Evolutionary conservation across 139 green algal species (phyloP).

Genomic region (Chlamydomonas incerta): DNA sequence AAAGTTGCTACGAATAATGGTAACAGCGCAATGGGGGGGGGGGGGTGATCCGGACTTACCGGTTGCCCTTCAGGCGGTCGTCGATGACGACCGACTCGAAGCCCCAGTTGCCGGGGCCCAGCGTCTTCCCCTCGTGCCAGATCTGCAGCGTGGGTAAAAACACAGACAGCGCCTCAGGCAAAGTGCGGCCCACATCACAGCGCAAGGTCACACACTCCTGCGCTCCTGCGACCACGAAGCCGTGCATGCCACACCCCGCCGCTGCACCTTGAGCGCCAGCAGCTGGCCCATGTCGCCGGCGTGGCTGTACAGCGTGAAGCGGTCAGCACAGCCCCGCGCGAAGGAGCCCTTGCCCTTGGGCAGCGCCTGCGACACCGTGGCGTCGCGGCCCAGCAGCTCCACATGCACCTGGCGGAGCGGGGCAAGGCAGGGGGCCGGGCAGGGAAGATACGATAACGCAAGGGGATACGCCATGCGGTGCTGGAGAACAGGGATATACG

Average conservation of each 20-base stretch:
- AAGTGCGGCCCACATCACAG: no score
- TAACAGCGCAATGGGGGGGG: no score
- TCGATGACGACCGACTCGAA: slow-evolving; percentile 45
- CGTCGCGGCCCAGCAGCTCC: slow-evolving; percentile 47
- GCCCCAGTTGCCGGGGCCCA: slow-evolving; percentile 47
- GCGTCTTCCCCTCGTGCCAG: slow-evolving; percentile 51
- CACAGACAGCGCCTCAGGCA: no score
- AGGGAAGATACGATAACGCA: no score
- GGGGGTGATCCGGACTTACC: slow-evolving; percentile 27
- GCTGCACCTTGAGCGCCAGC: slow-evolving; percentile 52
- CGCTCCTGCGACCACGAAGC: no score
- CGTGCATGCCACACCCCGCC: no score
- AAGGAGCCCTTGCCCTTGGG: slow-evolving; percentile 43
- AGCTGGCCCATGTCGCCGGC: slow-evolving; percentile 47
- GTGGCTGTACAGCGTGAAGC: slow-evolving; percentile 45
- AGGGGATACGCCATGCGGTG: no score
- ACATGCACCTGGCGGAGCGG: slow-evolving; percentile 53
- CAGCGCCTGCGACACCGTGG: slow-evolving; percentile 47
- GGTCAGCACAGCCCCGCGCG: slow-evolving; percentile 46
- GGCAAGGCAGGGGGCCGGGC: no score
- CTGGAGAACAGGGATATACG: no score
- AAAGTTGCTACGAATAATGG: no score
- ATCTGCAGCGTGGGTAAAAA: no score
- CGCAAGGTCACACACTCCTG: no score
- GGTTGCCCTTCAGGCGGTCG: slow-evolving; percentile 38